Evolutionary conservation across 1,284 basidiomycete genomes (phyloP), one percentile per base, ranked within the genome.

Genomic region (Fomitopsis palustris): DNA sequence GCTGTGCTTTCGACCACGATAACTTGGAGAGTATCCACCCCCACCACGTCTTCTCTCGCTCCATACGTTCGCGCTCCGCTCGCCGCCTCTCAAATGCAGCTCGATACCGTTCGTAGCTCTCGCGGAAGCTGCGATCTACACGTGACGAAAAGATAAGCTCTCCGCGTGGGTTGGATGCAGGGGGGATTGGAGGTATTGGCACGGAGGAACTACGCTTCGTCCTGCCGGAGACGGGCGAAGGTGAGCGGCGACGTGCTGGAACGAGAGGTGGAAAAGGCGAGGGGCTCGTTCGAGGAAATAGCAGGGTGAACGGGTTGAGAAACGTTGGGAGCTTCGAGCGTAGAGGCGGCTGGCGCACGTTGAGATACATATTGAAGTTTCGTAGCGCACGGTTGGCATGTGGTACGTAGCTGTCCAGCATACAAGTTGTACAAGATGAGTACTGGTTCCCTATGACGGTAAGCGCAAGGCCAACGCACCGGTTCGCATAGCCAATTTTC

Each of bases 301-400:
- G 78, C 66, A 86, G 81, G 9, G 81, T 72, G 33, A 92, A 75
- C 6, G 87, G 88, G 67, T 88, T 87, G 74, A 84, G 80, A n/a
- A 37, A 52, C 8, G 49, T 12, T 47, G 80, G 78, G 55, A 89
- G 77, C 60, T 77, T 86, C 55, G 78, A 85, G 61, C 76, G 80
- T 3, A 89, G 73, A 0, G 92, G 84, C 1, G 87, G 87, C 64
- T 88, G 87, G 55, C 93, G 88, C 67, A 96, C 92, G 77, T 98
- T 98, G 67, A 99, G 83, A 70, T 95, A 94, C 88, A 99, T 96
- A 75, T 99, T 98, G 74, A 98, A 91, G 27, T 88, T 91, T 27
- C 96, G 85, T 31, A 99, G 78, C 0, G 95, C 88, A 45, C 90
- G 86, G 74, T 99, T 99, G 10, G 96, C 94, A 68, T 98, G 96